Evolutionary conservation across 1,284 basidiomycete species (phyloP), one percentile per base, ranked within the genome.

Genomic region (Ustilago hordei): DNA sequence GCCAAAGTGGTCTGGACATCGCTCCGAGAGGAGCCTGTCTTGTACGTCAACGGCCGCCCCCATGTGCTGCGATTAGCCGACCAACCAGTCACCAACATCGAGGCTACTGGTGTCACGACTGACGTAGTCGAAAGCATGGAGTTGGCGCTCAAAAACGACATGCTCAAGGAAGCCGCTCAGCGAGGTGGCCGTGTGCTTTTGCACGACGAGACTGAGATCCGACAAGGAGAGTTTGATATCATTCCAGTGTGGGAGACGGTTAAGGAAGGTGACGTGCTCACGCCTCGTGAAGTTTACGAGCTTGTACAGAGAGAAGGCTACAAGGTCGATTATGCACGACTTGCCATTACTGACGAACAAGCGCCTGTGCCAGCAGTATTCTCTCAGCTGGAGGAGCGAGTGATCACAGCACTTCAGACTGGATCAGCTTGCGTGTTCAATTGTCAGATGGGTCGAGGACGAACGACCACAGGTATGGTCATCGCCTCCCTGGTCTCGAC

Each of bases 181-280:
- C 90, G 91, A n/a, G 87, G 90, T 34, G 95, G 95, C 2, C 91
- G 94, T 35, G 91, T 99, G 41, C 88, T 99, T 19, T 72, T 88
- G 36, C 97, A 99, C 79, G 97, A 99, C 83, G 97, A 99, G 87
- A 90, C 96, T 19, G 95, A 98, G 86, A 95, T 95, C 69, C 90
- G 93, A 35, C 93, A 95, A 0, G 96, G 96, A 1, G 90, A 91
- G 2, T 99, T 95, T 87, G 91, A 84, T 19, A 85, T 88, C 17
- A 78, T 86, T n/a, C 85, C 85, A 6, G 86, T 88, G 36, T 97
- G 95, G 95, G 94, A 96, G 87, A 91, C 90, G 7, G 91, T 95
- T 32, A 88, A 90, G 2, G 92, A 94, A 67, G 89, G 90, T 31
- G 95, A 99, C 69, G 94, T 99, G 73, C 91, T 97, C 89, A 99